Conservation (phyloP, 495 filamentous ascomycete genomes). For the Penicillium antarcticum region DNA sequence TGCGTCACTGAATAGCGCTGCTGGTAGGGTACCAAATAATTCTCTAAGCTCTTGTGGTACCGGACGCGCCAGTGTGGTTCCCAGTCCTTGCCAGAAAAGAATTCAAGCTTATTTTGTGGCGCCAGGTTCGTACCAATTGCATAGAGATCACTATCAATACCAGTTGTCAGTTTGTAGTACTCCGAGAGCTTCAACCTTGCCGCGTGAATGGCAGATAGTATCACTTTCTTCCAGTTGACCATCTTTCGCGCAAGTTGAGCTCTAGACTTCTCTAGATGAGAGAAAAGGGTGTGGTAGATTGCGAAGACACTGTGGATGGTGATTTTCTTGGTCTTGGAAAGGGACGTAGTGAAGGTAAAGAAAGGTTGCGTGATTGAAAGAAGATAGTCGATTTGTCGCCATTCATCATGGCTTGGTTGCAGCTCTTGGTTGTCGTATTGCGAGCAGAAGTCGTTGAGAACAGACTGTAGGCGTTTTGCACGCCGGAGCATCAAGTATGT, state of each 20-base stretch:
- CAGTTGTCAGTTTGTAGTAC: constrained; percentile 3
- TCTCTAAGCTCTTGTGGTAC: background rate
- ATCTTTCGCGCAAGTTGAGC: background rate
- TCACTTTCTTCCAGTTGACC: constrained; percentile 2
- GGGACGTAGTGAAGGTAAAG: constrained; percentile 2
- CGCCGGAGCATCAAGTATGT: no score
- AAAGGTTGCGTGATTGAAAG: constrained; percentile 2
- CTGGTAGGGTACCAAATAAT: no score
- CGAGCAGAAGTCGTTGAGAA: no score
- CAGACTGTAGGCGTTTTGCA: no score
- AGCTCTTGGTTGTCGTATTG: no score
- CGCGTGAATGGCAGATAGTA: background rate
- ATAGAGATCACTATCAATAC: constrained; percentile 7
- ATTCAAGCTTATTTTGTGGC: constrained; percentile 14
- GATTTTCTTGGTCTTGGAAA: constrained; percentile 13
- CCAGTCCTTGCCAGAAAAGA: constrained; percentile 13
- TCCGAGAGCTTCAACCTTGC: constrained; percentile 2
- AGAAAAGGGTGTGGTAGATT: constrained; percentile 8
- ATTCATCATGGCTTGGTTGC: no score
- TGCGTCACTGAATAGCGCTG: no score
- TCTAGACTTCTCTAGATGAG: background rate
- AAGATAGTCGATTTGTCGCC: constrained; percentile 13
- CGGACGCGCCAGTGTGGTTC: background rate
- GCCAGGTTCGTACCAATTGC: constrained; percentile 13
- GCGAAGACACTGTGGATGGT: constrained; percentile 10